Conservation (phyloP, 345 rosid genomes). For the Cardamine occulta region DNA sequence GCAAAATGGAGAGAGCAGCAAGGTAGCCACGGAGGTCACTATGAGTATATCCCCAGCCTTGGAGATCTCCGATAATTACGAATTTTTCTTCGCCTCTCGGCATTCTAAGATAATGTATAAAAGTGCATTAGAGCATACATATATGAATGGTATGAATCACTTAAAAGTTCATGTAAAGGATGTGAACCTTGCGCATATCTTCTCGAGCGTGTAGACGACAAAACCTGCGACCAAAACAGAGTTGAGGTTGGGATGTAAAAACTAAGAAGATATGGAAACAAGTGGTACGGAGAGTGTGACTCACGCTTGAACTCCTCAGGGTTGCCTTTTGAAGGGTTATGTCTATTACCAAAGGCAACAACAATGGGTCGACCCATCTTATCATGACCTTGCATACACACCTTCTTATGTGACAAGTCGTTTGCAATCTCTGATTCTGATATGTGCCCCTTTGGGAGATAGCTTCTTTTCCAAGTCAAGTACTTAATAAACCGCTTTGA, state of each 20-base stretch:
- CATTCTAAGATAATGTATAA: constrained; percentile 52
- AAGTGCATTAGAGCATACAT: neutral
- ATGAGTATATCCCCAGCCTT: constrained; percentile 87
- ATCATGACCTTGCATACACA: constrained; percentile 77
- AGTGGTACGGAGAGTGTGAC: neutral
- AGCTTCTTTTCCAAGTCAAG: constrained; percentile 65
- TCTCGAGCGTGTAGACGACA: constrained; percentile 69
- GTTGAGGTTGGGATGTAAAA: neutral
- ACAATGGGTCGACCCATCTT: constrained; percentile 72
- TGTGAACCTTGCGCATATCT: constrained; percentile 64
- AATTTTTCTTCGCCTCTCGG: constrained; percentile 82
- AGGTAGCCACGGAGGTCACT: constrained; percentile 78
- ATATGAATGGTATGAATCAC: neutral
- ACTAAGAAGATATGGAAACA: neutral
- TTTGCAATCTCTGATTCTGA: constrained; percentile 58
- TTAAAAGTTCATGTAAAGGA: neutral
- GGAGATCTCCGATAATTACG: constrained; percentile 65
- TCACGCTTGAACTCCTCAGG: constrained; percentile 77
- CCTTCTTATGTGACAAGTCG: constrained; percentile 67
- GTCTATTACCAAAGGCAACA: constrained; percentile 64
- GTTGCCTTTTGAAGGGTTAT: constrained; percentile 64
- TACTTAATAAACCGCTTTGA: constrained; percentile 68
- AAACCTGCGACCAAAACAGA: constrained; percentile 39
- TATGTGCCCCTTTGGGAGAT: constrained; percentile 64
- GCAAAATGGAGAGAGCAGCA: constrained; percentile 71